phyloP scores from a whole-genome alignment of 305 asterid genomes.

The Fraxinus xanthoxyloides region DNA sequence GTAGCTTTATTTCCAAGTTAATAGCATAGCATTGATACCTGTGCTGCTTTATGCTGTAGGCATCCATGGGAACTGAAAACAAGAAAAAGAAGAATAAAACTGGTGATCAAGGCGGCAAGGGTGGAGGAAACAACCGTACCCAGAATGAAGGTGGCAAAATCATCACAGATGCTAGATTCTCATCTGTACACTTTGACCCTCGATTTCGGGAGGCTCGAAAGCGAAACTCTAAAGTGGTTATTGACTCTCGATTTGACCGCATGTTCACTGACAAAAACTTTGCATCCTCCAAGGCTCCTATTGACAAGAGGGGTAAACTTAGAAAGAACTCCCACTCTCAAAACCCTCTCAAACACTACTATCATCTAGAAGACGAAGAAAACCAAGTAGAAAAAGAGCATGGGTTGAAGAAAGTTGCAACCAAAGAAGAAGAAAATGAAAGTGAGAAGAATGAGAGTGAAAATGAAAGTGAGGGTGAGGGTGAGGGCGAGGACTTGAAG shows the following conservation, averaged over 20 bases:
- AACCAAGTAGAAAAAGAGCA: neutral
- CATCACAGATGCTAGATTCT: slow-evolving; percentile 67
- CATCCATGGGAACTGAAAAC: slow-evolving; percentile 45
- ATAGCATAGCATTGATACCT: neutral
- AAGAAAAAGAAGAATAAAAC: slow-evolving; percentile 33
- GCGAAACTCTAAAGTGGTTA: slow-evolving; percentile 57
- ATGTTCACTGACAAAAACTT: slow-evolving; percentile 53
- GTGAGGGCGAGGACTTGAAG: slow-evolving; percentile 28
- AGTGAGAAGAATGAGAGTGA: slow-evolving; percentile 19
- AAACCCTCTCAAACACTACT: slow-evolving; percentile 57
- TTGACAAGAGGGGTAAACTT: slow-evolving; percentile 77
- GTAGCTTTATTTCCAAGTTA: neutral
- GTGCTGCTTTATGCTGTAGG: neutral
- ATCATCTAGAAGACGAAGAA: slow-evolving; percentile 42
- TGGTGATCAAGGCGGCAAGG: slow-evolving; percentile 9
- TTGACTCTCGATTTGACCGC: slow-evolving; percentile 68
- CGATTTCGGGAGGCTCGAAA: slow-evolving; percentile 74
- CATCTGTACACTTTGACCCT: slow-evolving; percentile 72
- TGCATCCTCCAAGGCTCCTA: slow-evolving; percentile 48
- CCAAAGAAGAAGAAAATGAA: slow-evolving; percentile 25
- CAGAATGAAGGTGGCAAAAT: slow-evolving; percentile 10
- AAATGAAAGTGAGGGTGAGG: slow-evolving; percentile 4
- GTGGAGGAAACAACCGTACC: slow-evolving; percentile 13
- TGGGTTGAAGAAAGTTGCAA: slow-evolving; percentile 1
- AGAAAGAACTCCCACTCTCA: slow-evolving; percentile 28